Base-by-base conservation (phyloP, 2,329 filamentous ascomycete genomes). In the Phaeomoniella chlamydospora region DNA sequence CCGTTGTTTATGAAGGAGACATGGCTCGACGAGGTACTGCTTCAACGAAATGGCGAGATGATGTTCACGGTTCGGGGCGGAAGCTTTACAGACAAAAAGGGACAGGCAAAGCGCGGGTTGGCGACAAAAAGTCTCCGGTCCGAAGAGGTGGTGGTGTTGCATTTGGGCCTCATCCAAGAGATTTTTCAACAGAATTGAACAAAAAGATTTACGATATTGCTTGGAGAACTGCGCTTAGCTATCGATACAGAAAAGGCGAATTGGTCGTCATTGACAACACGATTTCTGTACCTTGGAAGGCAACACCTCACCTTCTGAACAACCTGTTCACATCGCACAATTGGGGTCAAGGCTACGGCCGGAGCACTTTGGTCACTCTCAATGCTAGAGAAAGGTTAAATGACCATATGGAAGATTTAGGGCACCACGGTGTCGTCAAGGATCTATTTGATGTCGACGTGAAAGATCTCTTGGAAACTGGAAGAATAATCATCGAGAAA, bases 141-240 rank as follows among this genome's bases (percentile, higher is more conserved):
- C 62, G 85, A 30, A 70, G 70, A 42, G 90, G 90, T 44, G 90
- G 90, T 58, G 88, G 86, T 59, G 88, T 92, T 48, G 67, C 77
- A 1, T 84, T 86, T 51, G 90, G 90, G n/a, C 90, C 90, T 17
- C 78, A 87, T 49, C 87, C 87, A 16, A 73, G 90, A 55, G 85
- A 96, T 62, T 98, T 98, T 54, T 74, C 74, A 41, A 92, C 87
- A 15, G 71, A 72, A 12, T 67, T 98, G 37, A 86, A 80, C 49
- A 71, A 72, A 53, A 96, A 96, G 65, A 74, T 94, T 33, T 98
- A 98, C 64, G 87, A 96, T 59, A 70, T 92, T 49, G 90, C 90
- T 6, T 96, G 85, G 84, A 76, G 90, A 53, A 96, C 82, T 31
- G 90, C 90, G 9, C 70, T 98, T 45, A 90, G 81, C 52, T 93